phyloP scores from a whole-genome alignment of 306 rosid species.

The Betula pendula region DNA sequence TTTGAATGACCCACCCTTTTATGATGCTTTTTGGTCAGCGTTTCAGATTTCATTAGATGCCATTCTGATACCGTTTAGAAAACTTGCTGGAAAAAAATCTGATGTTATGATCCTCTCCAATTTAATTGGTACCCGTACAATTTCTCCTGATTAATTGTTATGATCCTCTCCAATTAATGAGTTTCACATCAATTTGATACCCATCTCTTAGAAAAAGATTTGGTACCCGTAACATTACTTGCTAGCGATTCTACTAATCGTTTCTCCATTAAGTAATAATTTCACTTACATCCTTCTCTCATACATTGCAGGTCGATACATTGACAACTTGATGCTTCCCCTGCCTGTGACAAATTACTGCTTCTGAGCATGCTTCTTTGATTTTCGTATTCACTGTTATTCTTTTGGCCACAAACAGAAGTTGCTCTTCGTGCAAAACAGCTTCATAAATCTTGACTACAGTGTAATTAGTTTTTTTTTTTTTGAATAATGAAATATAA shows the following conservation, averaged over 20 bases:
- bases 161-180: too few species aligned
- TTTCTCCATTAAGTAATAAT: neutral
- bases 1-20: neutral
- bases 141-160: too few species aligned
- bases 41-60: neutral
- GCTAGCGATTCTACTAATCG: neutral
- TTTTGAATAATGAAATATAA: too few species aligned
- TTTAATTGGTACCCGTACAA: too few species aligned
- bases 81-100: neutral
- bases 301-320: constrained; percentile 14
- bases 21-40: neutral
- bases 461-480: too few species aligned
- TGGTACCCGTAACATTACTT: too few species aligned
- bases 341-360: constrained; percentile 12
- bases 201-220: too few species aligned
- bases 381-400: constrained; percentile 7
- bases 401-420: constrained; percentile 14
- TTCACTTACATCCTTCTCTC: neutral
- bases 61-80: neutral
- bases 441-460: neutral
- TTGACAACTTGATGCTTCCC: constrained; percentile 35
- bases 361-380: constrained; percentile 18
- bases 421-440: neutral
- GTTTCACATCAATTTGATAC: too few species aligned
- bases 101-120: too few species aligned